A percentile compares a stretch with the other conserved stretches of the same genome.
These are phyloP conservation scores for Mortierella sp. DNA, from an alignment of 371 early-diverging fungal species.

Conservation along the genomic window DNA sequence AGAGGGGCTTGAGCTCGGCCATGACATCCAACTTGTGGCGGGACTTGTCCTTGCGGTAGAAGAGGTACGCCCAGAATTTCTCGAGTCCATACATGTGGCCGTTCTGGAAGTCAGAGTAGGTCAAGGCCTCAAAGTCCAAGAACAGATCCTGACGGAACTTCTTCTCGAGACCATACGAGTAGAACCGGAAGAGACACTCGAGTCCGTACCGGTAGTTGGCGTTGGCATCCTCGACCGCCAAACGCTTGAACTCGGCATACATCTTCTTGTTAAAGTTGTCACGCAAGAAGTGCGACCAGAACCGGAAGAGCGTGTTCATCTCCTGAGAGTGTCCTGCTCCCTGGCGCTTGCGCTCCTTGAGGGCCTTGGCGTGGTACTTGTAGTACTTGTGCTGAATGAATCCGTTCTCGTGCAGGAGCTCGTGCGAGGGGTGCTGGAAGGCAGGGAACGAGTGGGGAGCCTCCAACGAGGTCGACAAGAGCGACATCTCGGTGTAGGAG, in stretches of 20 bases:
- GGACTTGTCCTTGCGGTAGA: conserved; percentile 90
- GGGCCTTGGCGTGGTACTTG: conserved; percentile 94
- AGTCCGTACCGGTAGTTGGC: conserved; percentile 94
- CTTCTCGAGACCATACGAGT: conserved; percentile 94
- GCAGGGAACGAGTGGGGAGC: conserved; percentile 82
- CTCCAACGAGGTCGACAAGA: conserved; percentile 64
- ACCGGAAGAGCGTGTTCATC: conserved; percentile 98
- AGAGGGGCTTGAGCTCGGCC: conserved; percentile 70
- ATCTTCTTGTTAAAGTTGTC: conserved; percentile 94
- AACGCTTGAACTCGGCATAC: conserved; percentile 93
- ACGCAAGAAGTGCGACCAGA: conserved; percentile 98
- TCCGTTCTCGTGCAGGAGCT: conserved; percentile 93
- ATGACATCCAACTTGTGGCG: conserved; percentile 77
- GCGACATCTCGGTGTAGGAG: conserved; percentile 40
- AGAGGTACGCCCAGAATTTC: conserved; percentile 97
- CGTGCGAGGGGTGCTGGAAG: conserved; percentile 96
- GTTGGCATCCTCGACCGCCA: conserved; percentile 95
- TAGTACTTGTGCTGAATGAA: conserved; percentile 97
- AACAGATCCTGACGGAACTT: conserved; percentile 89
- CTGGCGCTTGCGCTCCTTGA: conserved; percentile 92
- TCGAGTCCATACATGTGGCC: conserved; percentile 92
- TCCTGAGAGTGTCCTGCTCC: conserved; percentile 94
- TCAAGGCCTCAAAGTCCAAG: conserved; percentile 90
- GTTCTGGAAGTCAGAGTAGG: conserved; percentile 80
- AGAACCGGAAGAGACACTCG: conserved; percentile 97